Percentiles rank a stretch among this genome's conserved stretches.
phyloP scores from a whole-genome alignment of 306 rosid genomes.

The Parietaria judaica region DNA sequence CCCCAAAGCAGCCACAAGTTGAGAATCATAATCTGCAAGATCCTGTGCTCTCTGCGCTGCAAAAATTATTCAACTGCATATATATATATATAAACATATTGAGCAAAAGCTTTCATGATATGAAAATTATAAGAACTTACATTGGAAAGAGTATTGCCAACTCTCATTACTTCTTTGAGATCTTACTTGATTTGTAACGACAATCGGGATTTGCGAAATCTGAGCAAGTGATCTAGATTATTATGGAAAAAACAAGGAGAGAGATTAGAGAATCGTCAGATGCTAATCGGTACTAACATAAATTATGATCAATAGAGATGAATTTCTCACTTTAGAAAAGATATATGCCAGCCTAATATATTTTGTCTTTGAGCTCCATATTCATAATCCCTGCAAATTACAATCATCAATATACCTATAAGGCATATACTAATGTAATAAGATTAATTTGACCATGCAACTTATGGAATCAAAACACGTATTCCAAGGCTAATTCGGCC shows the following conservation, averaged over 20 bases:
- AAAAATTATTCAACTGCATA: slow-evolving; percentile 11
- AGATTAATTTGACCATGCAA: too few species aligned
- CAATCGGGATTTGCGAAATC: slow-evolving; percentile 79
- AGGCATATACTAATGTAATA: slow-evolving; percentile 1
- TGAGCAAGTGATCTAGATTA: slow-evolving; percentile 76
- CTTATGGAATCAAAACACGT: too few species aligned
- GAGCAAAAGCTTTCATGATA: slow-evolving; percentile 4
- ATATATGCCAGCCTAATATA: slow-evolving; percentile 78
- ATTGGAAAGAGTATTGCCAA: slow-evolving; percentile 70
- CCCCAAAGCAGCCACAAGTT: slow-evolving; percentile 94
- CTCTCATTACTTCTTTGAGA: slow-evolving; percentile 59
- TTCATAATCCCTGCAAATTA: slow-evolving; percentile 55
- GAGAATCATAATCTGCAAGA: slow-evolving; percentile 52
- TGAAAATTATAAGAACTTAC: slow-evolving; percentile 34
- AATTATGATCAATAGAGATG: background rate
- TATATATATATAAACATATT: slow-evolving; percentile 18
- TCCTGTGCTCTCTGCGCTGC: slow-evolving; percentile 35
- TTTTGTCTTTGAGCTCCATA: slow-evolving; percentile 52
- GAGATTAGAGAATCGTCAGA: slow-evolving; percentile 17
- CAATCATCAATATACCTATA: slow-evolving; percentile 1
- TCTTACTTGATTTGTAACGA: slow-evolving; percentile 92
- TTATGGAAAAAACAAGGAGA: slow-evolving; percentile 11
- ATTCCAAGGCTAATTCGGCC: too few species aligned
- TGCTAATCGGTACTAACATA: slow-evolving; percentile 9
- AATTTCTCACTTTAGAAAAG: slow-evolving; percentile 72